Percentiles rank a stretch among this genome's conserved stretches.
Evolutionary conservation across 495 filamentous ascomycete genomes (phyloP).

Genomic region (Penicillium malachiteum): DNA sequence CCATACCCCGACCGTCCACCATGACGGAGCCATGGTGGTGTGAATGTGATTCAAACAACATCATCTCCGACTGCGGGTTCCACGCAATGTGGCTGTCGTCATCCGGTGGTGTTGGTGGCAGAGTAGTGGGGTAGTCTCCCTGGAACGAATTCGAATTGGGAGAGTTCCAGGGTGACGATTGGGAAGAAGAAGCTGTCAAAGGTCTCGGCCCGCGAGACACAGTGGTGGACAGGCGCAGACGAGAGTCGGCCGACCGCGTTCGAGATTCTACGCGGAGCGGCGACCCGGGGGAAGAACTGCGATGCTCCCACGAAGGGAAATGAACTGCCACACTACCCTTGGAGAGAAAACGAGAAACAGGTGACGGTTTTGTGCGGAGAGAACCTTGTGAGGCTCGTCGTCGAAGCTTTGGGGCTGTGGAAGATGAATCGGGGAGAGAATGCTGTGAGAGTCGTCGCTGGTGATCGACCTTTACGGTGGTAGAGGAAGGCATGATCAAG

Average conservation of each 20-base stretch:
- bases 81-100: constrained; percentile 44
- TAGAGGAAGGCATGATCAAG: constrained; percentile 31
- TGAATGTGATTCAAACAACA: constrained; percentile 33
- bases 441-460: constrained; percentile 18
- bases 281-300: constrained; percentile 30
- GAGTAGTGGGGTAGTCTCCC: constrained; percentile 35
- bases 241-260: constrained; percentile 37
- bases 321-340: constrained; percentile 38
- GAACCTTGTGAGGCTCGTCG: constrained; percentile 46
- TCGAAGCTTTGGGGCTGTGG: constrained; percentile 25
- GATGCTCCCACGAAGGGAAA: constrained; percentile 42
- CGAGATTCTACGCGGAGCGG: constrained; percentile 30
- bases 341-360: constrained; percentile 42
- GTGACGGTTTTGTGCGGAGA: constrained; percentile 37
- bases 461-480: constrained; percentile 19
- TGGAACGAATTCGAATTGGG: constrained; percentile 17
- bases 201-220: constrained; percentile 39
- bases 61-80: constrained; percentile 37
- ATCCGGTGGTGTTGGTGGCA: constrained; percentile 45
- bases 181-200: constrained; percentile 19
- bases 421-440: constrained; percentile 13
- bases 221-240: constrained; percentile 36
- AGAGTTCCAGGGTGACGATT: constrained; percentile 31
- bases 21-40: constrained; percentile 31
- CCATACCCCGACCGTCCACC: constrained; percentile 39